phyloP scores from a whole-genome alignment of 352 stramenopile genomes.

The Pythium scleroteichum region DNA sequence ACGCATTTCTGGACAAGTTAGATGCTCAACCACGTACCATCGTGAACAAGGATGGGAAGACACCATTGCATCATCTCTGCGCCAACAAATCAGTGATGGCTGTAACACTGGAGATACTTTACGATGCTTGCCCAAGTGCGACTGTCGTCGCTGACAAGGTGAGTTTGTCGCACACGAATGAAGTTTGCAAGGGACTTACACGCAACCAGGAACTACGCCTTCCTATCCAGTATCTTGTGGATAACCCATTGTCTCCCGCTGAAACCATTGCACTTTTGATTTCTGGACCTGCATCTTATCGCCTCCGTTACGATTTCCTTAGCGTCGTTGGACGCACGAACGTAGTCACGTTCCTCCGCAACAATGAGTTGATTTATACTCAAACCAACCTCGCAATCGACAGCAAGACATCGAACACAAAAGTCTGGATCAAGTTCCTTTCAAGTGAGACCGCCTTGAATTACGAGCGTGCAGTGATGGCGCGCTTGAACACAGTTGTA shows the following conservation, averaged over 20 bases:
- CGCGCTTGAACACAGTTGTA: constrained; percentile 45
- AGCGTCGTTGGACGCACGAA: constrained; percentile 23
- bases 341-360: constrained; percentile 33
- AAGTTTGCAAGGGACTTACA: neutral
- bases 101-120: constrained; percentile 64
- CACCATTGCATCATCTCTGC: constrained; percentile 64
- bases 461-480: constrained; percentile 45
- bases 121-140: constrained; percentile 63
- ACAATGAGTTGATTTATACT: constrained; percentile 39
- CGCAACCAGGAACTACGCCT: constrained; percentile 55
- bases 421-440: constrained; percentile 67
- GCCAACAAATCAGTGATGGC: constrained; percentile 49
- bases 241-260: constrained; percentile 52
- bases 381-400: constrained; percentile 63
- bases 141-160: constrained; percentile 56
- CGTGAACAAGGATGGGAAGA: constrained; percentile 45
- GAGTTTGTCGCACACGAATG: neutral
- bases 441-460: constrained; percentile 34
- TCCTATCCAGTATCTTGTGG: constrained; percentile 70
- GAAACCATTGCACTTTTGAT: constrained; percentile 56
- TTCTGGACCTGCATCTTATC: constrained; percentile 61
- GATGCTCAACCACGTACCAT: neutral
- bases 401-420: constrained; percentile 41
- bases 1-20: neutral
- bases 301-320: constrained; percentile 66